Percentiles rank a stretch among this genome's conserved stretches.
These are phyloP conservation scores for Tetrahymena borealis DNA, from an alignment of 73 alveolate genomes.

Conservation along the genomic window DNA sequence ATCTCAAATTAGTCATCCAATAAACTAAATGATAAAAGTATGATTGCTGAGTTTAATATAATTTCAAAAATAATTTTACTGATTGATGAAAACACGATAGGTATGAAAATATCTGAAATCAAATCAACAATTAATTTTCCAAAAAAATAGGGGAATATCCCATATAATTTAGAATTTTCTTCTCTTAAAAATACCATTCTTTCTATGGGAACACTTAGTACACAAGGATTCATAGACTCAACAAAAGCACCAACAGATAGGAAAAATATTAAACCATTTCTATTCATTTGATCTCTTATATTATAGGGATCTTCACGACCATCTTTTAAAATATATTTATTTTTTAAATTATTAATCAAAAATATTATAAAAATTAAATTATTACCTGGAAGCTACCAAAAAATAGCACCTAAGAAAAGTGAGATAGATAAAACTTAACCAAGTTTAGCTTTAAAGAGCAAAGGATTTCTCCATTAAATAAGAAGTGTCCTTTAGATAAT, in stretches of 20 bases:
- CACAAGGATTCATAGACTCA: constrained; percentile 18
- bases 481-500: neutral
- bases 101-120: neutral
- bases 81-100: neutral
- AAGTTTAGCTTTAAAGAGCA: neutral
- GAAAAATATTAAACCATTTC: constrained; percentile 16
- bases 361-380: neutral
- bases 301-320: neutral
- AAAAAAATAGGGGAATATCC: constrained; percentile 18
- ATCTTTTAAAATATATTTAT: neutral
- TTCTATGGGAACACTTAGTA: constrained; percentile 6
- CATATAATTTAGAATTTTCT: constrained; percentile 23
- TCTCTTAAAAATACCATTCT: constrained; percentile 41
- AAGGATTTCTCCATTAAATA: neutral
- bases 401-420: neutral
- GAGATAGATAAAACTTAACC: neutral
- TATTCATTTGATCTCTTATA: neutral
- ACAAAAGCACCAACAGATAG: neutral
- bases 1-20: neutral
- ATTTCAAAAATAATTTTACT: neutral
- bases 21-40: neutral
- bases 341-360: neutral
- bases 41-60: neutral
- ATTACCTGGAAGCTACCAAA: neutral
- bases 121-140: constrained; percentile 18